Evolutionary conservation across 2,329 filamentous ascomycete genomes (phyloP), one percentile per base, ranked within the genome.

Genomic region (Rhexocercosporidium sp.): DNA sequence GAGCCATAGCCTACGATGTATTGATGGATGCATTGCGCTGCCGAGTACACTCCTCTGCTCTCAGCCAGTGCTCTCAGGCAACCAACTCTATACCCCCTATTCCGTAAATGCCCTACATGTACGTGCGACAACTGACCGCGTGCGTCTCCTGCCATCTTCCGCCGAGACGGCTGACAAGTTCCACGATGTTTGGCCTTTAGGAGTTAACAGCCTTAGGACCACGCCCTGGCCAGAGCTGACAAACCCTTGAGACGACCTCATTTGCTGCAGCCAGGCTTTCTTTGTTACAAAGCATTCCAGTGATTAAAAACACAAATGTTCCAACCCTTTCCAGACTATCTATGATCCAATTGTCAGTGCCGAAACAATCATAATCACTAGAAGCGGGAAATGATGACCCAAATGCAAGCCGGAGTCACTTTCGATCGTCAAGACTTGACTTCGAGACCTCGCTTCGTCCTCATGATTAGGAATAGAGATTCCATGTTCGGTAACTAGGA

Each of bases 261-360:
- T 63, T 64, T 59, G 47, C 61, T 62, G 56, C 60, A 22, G 41
- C 62, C n/a, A 31, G 29, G 25, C 29, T 25, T 29, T 20, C 49
- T 54, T 56, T 41, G 56, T 69, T 62, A 69, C 67, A 66, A 69
- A 69, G 67, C 67, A 66, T 39, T 62, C 39, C 59, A 66, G 64
- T 59, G 59, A 63, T 68, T 63, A 56, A 66, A 64, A 63, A 65
- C 46, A 64, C 59, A 57, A 46, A 37, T 61, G 56, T 66, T 69
- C 64, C 44, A 64, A 62, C 61, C 16, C 63, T 9, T 66, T 47
- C 53, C 22, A 46, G 53, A 54, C n/a, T 56, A n/a, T 56, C 53
- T 27, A 16, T 34, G 22, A n/a, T 46, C 65, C 56, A 63, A 60
- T 62, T 14, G 31, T 34, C 49, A 25, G n/a, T 51, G 31, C 46